Percentiles rank a stretch among this genome's conserved stretches.
These are phyloP conservation scores for Alternaria panax DNA, from an alignment of 2,329 filamentous ascomycete species.

Conservation along the genomic window DNA sequence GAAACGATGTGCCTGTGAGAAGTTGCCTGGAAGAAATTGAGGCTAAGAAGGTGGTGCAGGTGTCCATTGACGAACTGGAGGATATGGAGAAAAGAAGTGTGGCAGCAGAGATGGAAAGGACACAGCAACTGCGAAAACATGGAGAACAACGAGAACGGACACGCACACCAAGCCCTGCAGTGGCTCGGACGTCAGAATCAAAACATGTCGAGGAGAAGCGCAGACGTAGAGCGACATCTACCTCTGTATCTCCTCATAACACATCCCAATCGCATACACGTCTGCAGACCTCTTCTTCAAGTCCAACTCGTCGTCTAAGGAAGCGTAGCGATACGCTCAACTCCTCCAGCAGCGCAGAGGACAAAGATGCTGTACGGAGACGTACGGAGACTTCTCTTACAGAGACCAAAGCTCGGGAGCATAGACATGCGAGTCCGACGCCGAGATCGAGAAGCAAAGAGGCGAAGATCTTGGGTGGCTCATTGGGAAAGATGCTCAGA, in stretches of 20 bases:
- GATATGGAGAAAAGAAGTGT: conserved; percentile 11
- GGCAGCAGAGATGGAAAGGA: not conserved
- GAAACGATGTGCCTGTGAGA: not conserved
- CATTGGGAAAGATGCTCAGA: conserved; percentile 23
- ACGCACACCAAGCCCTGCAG: conserved; percentile 16
- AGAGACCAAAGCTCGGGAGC: conserved; percentile 14
- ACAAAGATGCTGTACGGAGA: conserved; percentile 10
- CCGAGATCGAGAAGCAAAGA: conserved; percentile 16
- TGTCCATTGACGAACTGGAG: conserved; percentile 9
- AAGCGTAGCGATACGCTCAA: conserved; percentile 34
- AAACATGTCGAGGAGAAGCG: conserved; percentile 11
- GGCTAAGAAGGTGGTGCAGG: not conserved
- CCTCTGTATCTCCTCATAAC: not conserved
- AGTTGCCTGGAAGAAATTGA: conserved; percentile 4
- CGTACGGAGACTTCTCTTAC: conserved; percentile 19
- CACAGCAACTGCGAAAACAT: not conserved
- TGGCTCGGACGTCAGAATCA: conserved; percentile 4
- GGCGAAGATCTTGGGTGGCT: conserved; percentile 4
- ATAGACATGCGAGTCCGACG: conserved; percentile 21
- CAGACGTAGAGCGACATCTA: conserved; percentile 5
- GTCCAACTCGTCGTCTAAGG: conserved; percentile 21
- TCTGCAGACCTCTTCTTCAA: conserved; percentile 6
- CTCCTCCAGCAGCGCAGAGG: conserved; percentile 23
- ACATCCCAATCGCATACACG: conserved; percentile 6
- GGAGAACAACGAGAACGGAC: not conserved